A percentile compares a stretch with the other conserved stretches of the same genome.
These are phyloP conservation scores for Tetrapyrgos nigripes DNA, from an alignment of 1,284 basidiomycete genomes.

Conservation along the genomic window DNA sequence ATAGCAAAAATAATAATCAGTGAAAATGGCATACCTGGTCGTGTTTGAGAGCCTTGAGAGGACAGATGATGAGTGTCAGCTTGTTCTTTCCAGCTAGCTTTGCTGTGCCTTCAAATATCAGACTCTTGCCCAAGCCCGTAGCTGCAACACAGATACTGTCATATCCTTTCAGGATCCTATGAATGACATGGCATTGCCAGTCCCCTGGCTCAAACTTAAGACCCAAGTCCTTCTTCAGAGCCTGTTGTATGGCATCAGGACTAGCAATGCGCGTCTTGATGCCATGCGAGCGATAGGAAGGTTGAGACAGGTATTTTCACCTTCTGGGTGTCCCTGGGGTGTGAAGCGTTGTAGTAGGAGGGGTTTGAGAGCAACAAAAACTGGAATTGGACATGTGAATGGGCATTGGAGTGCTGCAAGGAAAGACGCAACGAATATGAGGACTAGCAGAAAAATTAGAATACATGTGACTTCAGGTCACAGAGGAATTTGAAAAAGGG, in stretches of 20 bases:
- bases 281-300: background rate
- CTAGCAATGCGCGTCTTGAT: background rate
- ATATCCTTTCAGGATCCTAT: constrained; percentile 2
- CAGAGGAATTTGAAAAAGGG: too few species aligned
- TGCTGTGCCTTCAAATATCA: background rate
- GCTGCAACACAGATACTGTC: constrained; percentile 4
- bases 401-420: too few species aligned
- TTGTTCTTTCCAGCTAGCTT: background rate
- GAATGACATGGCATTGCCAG: background rate
- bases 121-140: background rate
- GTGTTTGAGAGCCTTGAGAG: background rate
- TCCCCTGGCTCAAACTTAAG: background rate
- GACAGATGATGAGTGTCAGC: background rate
- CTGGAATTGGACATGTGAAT: too few species aligned
- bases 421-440: too few species aligned
- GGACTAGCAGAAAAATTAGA: too few species aligned
- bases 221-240: background rate
- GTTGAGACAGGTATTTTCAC: background rate
- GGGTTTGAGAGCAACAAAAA: background rate
- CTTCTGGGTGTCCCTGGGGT: background rate
- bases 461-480: too few species aligned
- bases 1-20: background rate
- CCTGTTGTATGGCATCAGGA: background rate
- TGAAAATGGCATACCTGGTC: constrained; percentile 1
- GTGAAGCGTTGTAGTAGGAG: too few species aligned